Evolutionary conservation across 768 basidiomycete genomes (phyloP).

Genomic region (Rhizopogon sp.): DNA sequence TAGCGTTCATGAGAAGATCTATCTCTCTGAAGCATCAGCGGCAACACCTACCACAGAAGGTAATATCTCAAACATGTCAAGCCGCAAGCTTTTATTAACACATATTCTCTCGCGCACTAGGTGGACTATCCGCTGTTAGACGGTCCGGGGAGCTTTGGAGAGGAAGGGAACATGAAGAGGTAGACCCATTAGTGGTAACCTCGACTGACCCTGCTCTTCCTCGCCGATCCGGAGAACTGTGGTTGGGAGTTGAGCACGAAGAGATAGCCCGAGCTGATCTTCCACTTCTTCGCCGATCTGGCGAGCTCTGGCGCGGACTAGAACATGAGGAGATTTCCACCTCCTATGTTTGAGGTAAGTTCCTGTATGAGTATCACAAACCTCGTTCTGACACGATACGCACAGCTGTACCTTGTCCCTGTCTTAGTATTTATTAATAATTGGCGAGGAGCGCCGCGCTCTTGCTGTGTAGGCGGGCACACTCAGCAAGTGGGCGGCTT

Average conservation of each 20-base stretch:
- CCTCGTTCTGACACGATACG: not conserved
- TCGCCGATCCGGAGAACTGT: not conserved
- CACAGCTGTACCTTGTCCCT: not conserved
- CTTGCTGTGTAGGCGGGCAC: not conserved
- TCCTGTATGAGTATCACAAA: not conserved
- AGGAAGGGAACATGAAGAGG: not conserved
- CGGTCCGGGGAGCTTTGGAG: not conserved
- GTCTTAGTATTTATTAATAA: not conserved
- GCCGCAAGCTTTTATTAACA: not conserved
- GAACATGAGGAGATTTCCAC: not conserved
- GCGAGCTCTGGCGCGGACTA: not conserved
- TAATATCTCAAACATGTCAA: not conserved
- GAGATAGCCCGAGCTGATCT: not conserved
- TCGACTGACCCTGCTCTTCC: too few relatives aligned
- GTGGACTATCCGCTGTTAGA: not conserved
- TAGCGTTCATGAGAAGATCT: conserved; percentile 16
- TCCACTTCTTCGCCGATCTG: not conserved
- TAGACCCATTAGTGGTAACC: not conserved
- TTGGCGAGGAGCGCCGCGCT: not conserved
- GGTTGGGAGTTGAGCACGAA: not conserved
- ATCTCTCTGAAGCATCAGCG: conserved; percentile 3
- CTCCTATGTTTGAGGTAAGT: not conserved
- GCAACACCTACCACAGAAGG: not conserved
- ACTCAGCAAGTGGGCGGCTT: not conserved
- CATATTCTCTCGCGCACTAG: not conserved